Base-by-base conservation (phyloP, 2,329 filamentous ascomycete genomes). In the Helotiales sp. region DNA sequence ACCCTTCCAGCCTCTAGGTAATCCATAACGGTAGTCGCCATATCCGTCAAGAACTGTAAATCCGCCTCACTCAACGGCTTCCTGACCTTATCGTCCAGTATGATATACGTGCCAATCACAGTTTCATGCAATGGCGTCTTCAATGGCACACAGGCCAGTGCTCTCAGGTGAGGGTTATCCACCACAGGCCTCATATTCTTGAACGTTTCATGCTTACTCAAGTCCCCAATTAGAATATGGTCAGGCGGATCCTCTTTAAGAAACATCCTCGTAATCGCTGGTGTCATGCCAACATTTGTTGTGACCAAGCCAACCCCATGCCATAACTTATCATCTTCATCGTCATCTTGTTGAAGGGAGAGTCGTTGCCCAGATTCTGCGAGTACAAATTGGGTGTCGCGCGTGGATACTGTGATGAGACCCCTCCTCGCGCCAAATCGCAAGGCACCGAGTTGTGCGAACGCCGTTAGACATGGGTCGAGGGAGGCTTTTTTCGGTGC, bases 61-160 rank as follows among this genome's bases (percentile, higher is more conserved):
- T 84, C 79, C 8, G 75, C 74, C 0, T 74, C 66, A 10, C 72
- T 73, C 17, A 88, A 66, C 0, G 79, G 80, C 40, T 79, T 65
- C 13, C 82, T 79, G 0, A 81, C 78, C n/a, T 76, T 75, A 42
- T 81, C 78, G 62, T 88, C 85, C 2, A 85, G 73, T 2, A 88
- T 78, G 52, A 81, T 80, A 58, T 85, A 84, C 10, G 78, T 79
- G 9, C 86, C 86, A 55, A 89, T 83, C 47, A 79, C 78, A 63
- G 81, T 79, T 27, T 81, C 78, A 33, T 77, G 79, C 5, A 67
- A 66, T 0, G 78, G 78, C 2, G 82, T 84, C 25, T 79, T 78
- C 54, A 89, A 81, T 0, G 86, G 86, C 0, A 87, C 84, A 17
- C 81, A 81, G 5, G 81, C 81, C 58, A 84, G 83, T 65, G 85